phyloP scores from a whole-genome alignment of 139 green algal genomes.

The Chlamydomonas sphaeroides region DNA sequence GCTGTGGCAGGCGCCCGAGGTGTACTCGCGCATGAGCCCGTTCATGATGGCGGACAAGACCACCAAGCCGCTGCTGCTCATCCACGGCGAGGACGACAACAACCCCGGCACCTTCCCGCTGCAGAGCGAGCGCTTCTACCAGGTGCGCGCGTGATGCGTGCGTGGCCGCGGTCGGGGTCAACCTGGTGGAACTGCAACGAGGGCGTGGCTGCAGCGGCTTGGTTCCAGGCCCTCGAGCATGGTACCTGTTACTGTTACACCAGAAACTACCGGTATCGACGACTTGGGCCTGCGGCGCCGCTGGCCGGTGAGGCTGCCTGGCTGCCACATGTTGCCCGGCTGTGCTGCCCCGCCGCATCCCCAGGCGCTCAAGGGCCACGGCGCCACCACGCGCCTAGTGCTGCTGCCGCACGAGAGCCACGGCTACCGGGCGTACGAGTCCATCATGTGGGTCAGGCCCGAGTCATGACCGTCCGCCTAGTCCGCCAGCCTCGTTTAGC shows the following conservation, averaged over 20 bases:
- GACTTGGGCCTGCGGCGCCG: too few species aligned
- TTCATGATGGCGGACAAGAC: constrained; percentile 94
- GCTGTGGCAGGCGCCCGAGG: constrained; percentile 90
- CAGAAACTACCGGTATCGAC: too few species aligned
- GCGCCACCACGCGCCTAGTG: constrained; percentile 82
- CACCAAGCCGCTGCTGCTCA: constrained; percentile 92
- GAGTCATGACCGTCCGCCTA: too few species aligned
- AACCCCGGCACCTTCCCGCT: constrained; percentile 91
- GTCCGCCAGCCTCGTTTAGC: not conserved
- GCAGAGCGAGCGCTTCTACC: constrained; percentile 95
- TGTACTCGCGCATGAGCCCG: constrained; percentile 93
- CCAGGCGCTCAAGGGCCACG: constrained; percentile 88
- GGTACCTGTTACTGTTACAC: too few species aligned
- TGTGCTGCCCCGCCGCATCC: not conserved
- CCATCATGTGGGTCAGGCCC: constrained; percentile 66
- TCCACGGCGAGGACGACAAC: constrained; percentile 98
- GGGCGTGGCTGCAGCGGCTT: too few species aligned
- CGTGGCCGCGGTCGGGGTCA: too few species aligned
- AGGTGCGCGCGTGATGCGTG: too few species aligned
- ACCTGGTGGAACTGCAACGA: too few species aligned
- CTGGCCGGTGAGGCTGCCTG: too few species aligned
- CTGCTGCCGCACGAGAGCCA: constrained; percentile 96
- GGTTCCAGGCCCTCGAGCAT: too few species aligned
- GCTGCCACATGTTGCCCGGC: too few species aligned
- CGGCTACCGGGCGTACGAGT: constrained; percentile 81